Percentiles rank a stretch among this genome's conserved stretches.
These are phyloP conservation scores for Blepharisma japonicum DNA, from an alignment of 73 alveolate genomes.

Conservation along the genomic window DNA sequence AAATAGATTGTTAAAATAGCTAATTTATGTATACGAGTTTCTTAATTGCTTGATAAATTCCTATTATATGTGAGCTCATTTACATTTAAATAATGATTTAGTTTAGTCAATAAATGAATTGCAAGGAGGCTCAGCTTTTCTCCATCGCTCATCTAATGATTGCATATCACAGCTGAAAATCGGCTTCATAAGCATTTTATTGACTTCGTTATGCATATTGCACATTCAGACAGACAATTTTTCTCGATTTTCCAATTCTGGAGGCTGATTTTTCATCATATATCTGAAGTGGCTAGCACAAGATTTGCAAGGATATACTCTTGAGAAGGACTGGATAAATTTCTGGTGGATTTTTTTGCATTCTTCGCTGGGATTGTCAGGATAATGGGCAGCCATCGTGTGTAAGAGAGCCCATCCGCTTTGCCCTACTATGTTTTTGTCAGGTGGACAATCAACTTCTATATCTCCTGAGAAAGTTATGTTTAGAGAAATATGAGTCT, in stretches of 20 bases:
- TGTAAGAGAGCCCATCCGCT: slow-evolving; percentile 65
- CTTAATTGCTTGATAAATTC: no score
- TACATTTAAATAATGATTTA: no score
- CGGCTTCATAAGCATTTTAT: slow-evolving; percentile 49
- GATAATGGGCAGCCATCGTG: slow-evolving; percentile 52
- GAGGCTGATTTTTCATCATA: slow-evolving; percentile 51
- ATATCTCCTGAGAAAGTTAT: not conserved
- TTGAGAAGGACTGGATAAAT: slow-evolving; percentile 44
- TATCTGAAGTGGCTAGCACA: slow-evolving; percentile 51
- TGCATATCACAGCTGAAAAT: slow-evolving; percentile 40
- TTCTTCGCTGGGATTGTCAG: slow-evolving; percentile 51
- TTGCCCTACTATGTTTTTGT: slow-evolving; percentile 46
- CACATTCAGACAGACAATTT: slow-evolving; percentile 62
- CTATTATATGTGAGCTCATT: no score
- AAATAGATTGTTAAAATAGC: no score
- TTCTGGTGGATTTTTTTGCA: slow-evolving; percentile 28
- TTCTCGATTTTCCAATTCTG: slow-evolving; percentile 49
- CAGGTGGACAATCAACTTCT: slow-evolving; percentile 44
- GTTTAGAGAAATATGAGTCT: not conserved
- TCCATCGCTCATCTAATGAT: slow-evolving; percentile 16
- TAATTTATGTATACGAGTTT: no score
- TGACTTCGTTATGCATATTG: slow-evolving; percentile 57
- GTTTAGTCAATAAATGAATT: not conserved
- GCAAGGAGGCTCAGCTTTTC: slow-evolving; percentile 23
- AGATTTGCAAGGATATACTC: slow-evolving; percentile 50